phyloP scores from a whole-genome alignment of 2,329 filamentous ascomycete genomes.

The Botrytis fabae region DNA sequence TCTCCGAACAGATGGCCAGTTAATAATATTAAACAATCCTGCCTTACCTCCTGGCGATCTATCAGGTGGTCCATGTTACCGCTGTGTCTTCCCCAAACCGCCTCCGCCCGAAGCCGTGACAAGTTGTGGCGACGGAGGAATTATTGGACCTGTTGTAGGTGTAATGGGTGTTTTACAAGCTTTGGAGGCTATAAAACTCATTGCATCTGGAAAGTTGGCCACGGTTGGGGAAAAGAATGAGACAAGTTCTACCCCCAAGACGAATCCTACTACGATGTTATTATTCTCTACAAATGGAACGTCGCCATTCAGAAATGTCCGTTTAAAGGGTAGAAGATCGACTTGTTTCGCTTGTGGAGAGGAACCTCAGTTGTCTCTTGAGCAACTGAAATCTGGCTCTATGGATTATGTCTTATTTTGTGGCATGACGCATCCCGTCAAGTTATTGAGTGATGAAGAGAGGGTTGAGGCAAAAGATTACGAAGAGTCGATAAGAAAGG shows the following conservation, averaged over 20 bases:
- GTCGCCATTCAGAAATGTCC: constrained; percentile 69
- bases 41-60: constrained; percentile 58
- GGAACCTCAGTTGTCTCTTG: constrained; percentile 60
- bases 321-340: constrained; percentile 66
- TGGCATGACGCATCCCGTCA: constrained; percentile 58
- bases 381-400: constrained; percentile 62
- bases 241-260: constrained; percentile 24
- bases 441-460: constrained; percentile 61
- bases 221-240: constrained; percentile 28
- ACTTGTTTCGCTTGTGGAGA: constrained; percentile 78
- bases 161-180: constrained; percentile 92
- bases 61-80: constrained; percentile 80
- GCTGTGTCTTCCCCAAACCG: constrained; percentile 87
- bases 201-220: constrained; percentile 48
- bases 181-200: constrained; percentile 82
- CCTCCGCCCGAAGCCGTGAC: constrained; percentile 80
- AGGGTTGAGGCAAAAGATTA: constrained; percentile 68
- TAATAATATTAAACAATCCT: constrained; percentile 85
- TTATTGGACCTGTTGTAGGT: constrained; percentile 89
- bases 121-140: constrained; percentile 89
- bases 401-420: constrained; percentile 88
- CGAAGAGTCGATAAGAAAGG: constrained; percentile 32
- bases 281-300: constrained; percentile 56
- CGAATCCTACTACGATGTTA: constrained; percentile 35
- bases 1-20: constrained; percentile 82